Conservation (phyloP, 1,284 basidiomycete genomes). For the Boletus sp. region DNA sequence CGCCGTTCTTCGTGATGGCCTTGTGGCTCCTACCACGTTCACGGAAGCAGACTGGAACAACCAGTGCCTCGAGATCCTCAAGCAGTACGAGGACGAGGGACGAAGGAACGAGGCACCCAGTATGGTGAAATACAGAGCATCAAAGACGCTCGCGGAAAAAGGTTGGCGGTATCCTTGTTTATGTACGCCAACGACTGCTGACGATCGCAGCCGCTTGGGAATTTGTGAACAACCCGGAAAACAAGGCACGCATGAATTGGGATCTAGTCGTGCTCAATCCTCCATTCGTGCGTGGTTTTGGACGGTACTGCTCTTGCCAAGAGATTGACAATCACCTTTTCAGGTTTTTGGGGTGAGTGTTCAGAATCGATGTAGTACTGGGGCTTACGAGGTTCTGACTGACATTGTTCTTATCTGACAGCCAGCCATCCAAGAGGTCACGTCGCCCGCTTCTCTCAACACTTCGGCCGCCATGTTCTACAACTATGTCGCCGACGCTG, state of each 20-base stretch:
- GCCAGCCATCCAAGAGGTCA: constrained; percentile 55
- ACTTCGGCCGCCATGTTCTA: constrained; percentile 46
- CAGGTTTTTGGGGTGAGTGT: constrained; percentile 42
- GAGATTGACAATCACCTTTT: too few relatives aligned
- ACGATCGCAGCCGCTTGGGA: constrained; percentile 52
- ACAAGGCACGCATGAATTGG: constrained; percentile 53
- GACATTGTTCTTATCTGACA: constrained; percentile 19
- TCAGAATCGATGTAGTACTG: background rate
- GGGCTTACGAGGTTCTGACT: too few relatives aligned
- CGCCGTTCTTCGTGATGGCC: constrained; percentile 44
- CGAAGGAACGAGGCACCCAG: constrained; percentile 43
- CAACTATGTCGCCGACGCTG: constrained; percentile 36
- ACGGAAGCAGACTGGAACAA: constrained; percentile 70
- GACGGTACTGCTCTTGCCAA: too few relatives aligned
- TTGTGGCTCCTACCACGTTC: constrained; percentile 33
- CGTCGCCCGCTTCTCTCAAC: constrained; percentile 46
- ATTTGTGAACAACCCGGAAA: constrained; percentile 50
- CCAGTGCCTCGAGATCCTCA: constrained; percentile 53
- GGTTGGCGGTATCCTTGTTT: constrained; percentile 35
- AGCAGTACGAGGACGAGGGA: constrained; percentile 57
- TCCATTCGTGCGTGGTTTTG: constrained; percentile 56
- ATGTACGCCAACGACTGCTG: background rate
- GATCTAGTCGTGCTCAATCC: constrained; percentile 62
- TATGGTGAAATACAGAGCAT: constrained; percentile 55
- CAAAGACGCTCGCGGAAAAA: constrained; percentile 73